phyloP scores from a whole-genome alignment of 176 grass and related monocot species.

The Hordeum marinum region DNA sequence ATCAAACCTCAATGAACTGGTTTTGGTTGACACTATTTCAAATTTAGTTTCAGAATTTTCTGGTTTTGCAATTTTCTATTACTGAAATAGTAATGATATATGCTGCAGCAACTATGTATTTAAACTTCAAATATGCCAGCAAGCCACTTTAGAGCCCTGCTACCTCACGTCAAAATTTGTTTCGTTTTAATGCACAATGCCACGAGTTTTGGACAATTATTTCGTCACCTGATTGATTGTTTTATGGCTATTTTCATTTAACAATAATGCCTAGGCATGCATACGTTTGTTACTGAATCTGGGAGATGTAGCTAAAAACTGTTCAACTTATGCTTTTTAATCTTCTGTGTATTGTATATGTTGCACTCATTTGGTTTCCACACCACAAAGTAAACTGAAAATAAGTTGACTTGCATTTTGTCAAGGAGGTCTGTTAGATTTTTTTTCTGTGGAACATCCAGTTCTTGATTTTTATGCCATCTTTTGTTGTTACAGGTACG shows the following conservation, averaged over 20 bases:
- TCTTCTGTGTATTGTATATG: not conserved
- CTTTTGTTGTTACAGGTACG: constrained; percentile 34
- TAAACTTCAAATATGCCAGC: constrained; percentile 16
- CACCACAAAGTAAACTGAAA: not conserved
- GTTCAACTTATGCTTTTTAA: not conserved
- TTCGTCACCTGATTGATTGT: not conserved
- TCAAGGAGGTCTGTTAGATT: not conserved
- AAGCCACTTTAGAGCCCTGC: not conserved
- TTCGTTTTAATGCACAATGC: not conserved
- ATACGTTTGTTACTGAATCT: not conserved
- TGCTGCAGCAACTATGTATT: not conserved
- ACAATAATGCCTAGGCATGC: not conserved
- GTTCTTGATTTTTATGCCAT: not conserved
- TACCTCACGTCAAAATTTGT: not conserved
- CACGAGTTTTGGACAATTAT: constrained; percentile 1
- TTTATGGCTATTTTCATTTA: not conserved
- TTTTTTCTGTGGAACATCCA: not conserved
- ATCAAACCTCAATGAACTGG: not conserved
- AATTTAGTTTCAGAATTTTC: not conserved
- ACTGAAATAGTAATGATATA: not conserved
- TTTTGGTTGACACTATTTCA: not conserved
- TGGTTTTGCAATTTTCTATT: not conserved
- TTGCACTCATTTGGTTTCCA: not conserved
- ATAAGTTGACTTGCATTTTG: not conserved
- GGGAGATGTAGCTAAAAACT: constrained; percentile 13